phyloP scores from a whole-genome alignment of 2,329 filamentous ascomycete genomes.

The Sporothrix brasiliensis region DNA sequence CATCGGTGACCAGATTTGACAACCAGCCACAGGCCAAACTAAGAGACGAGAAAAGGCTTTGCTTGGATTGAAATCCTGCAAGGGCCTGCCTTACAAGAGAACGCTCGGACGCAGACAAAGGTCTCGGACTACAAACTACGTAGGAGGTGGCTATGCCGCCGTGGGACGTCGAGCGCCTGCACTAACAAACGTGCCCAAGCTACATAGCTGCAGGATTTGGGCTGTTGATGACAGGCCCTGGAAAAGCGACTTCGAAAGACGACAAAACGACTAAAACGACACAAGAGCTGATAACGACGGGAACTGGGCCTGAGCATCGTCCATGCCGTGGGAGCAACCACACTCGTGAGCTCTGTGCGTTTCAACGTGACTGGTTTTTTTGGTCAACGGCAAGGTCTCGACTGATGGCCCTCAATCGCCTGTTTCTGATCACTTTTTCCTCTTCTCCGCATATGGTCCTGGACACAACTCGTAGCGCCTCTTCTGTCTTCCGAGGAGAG shows the following conservation, averaged over 20 bases:
- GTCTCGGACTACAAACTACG: neutral
- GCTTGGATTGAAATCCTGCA: neutral
- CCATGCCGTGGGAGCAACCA: too few relatives aligned
- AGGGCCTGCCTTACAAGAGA: neutral
- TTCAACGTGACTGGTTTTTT: too few relatives aligned
- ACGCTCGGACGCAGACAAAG: neutral
- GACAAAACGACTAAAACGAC: too few relatives aligned
- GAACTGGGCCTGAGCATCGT: too few relatives aligned
- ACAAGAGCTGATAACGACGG: too few relatives aligned
- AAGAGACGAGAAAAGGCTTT: neutral
- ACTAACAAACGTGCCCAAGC: too few relatives aligned
- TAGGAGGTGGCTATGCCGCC: conserved; percentile 16
- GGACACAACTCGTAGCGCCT: neutral
- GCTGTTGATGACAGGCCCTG: too few relatives aligned
- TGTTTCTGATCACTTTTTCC: neutral
- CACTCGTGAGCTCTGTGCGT: neutral
- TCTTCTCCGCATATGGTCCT: conserved; percentile 11
- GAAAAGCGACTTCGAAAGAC: neutral
- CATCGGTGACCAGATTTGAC: neutral
- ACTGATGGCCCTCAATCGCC: neutral
- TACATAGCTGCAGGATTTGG: neutral
- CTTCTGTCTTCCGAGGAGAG: neutral
- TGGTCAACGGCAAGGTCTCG: neutral
- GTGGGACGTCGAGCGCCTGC: neutral
- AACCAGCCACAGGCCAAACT: neutral